These are phyloP conservation scores for Xylariaceae sp. DNA, from an alignment of 2,329 filamentous ascomycete genomes.

Conservation along the genomic window DNA sequence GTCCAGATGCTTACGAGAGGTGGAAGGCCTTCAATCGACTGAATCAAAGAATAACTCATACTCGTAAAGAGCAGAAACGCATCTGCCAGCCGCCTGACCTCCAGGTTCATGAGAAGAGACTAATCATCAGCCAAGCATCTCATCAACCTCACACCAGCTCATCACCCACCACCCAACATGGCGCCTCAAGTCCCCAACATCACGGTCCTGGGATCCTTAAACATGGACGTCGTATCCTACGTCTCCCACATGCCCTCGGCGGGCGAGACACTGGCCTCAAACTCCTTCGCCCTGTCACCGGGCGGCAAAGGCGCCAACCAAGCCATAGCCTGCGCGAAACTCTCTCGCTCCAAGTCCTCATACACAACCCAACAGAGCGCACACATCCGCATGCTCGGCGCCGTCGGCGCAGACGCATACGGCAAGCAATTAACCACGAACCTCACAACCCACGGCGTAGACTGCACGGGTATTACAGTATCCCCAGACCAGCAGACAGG, in stretches of 20 bases:
- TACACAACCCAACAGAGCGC: constrained; percentile 32
- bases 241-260: constrained; percentile 78
- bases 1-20: no score
- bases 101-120: no score
- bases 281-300: constrained; percentile 73
- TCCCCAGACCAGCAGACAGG: constrained; percentile 56
- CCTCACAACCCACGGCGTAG: constrained; percentile 61
- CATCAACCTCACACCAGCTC: background rate
- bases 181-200: constrained; percentile 49
- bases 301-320: constrained; percentile 97
- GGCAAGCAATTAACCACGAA: constrained; percentile 57
- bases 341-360: constrained; percentile 57
- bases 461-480: constrained; percentile 49
- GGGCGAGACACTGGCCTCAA: constrained; percentile 84
- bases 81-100: no score
- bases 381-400: constrained; percentile 68
- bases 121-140: background rate
- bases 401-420: constrained; percentile 69
- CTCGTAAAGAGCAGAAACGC: no score
- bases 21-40: no score
- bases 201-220: constrained; percentile 86
- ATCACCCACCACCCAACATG: constrained; percentile 13
- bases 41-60: no score
- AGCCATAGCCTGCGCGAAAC: constrained; percentile 81
- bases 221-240: constrained; percentile 88